Conservation (phyloP, 805 yeast genomes). For the Candida maesae region DNA sequence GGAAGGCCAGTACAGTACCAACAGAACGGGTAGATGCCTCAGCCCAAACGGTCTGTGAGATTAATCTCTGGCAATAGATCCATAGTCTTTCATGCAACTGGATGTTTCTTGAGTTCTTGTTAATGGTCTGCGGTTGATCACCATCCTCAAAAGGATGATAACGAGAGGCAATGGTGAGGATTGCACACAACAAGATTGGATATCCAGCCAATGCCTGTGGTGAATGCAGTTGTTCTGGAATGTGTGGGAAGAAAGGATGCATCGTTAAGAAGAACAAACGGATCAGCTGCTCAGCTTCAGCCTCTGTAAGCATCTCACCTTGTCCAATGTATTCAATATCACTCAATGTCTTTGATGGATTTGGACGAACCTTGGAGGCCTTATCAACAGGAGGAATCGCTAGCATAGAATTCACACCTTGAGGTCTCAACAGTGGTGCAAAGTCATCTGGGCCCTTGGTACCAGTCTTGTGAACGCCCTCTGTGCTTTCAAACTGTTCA, state of each 20-base stretch:
- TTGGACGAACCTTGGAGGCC: constrained; percentile 31
- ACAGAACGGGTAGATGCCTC: constrained; percentile 84
- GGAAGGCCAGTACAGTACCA: constrained; percentile 81
- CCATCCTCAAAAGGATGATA: constrained; percentile 58
- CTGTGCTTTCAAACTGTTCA: constrained; percentile 40
- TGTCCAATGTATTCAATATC: constrained; percentile 64
- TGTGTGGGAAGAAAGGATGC: constrained; percentile 89
- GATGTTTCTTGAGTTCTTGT: constrained; percentile 40
- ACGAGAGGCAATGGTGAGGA: constrained; percentile 75
- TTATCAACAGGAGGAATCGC: constrained; percentile 31
- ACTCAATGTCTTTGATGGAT: constrained; percentile 38
- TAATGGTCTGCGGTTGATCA: constrained; percentile 28
- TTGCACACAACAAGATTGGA: constrained; percentile 77
- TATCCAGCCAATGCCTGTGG: constrained; percentile 66
- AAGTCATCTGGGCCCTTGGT: neutral
- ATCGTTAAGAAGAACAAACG: constrained; percentile 65
- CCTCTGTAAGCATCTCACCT: constrained; percentile 53
- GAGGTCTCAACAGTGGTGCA: neutral
- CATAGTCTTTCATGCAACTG: constrained; percentile 77
- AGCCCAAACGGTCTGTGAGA: constrained; percentile 90
- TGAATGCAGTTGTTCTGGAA: constrained; percentile 70
- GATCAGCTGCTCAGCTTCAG: constrained; percentile 55
- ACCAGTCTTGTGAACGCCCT: neutral
- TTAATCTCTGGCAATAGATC: constrained; percentile 76
- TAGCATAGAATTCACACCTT: constrained; percentile 18